Base-by-base conservation (phyloP, 2,329 filamentous ascomycete genomes). In the Claviceps sp. region DNA sequence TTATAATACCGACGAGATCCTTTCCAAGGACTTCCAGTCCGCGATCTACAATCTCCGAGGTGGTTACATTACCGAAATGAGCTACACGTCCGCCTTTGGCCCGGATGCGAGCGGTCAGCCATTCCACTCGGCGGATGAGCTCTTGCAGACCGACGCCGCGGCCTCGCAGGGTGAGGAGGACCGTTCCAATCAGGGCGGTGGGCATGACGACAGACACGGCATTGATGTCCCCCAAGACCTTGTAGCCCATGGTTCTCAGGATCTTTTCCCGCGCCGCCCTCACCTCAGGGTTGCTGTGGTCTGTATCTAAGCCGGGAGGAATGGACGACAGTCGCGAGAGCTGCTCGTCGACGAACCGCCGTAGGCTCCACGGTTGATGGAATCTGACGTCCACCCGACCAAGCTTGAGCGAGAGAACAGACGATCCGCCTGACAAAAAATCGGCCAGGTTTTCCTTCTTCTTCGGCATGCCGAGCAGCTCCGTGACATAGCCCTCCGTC, bases 171-270 rank as follows among this genome's bases (percentile, higher is more conserved):
- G 93, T 98, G 14, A 98, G 74, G 0, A 98, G 74, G 0, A 97
- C 87, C 0, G 93, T 98, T 5, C 93, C 93, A 26, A 98, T 94
- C 44, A 98, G 75, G 0, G 93, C 91, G 0, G 93, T 97, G 0
- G 93, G 93, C 93, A 98, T 98, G 47, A 98, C 89, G 0, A 98
- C 93, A 0, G 90, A 95, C 2, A 95, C 91, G 38, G 85, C 81
- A 64, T 98, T 98, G 70, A 98, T 98, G 61, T 98, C 88, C 0
- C 87, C 85, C 2, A 98, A 74, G 1, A 97, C 89, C 60, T 87
- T 87, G 70, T 96, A 98, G 1, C 93, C 93, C 52, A 98, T 74
- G 0, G 88, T 94, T 39, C 89, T 80, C 13, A 98, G 71, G 2
- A 98, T 72, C 54, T 87, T 85, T 51, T 88, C 78, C 24, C 84